Evolutionary conservation across 495 filamentous ascomycete species (phyloP), one percentile per base, ranked within the genome.

Genomic region (Xylaria intraflava): DNA sequence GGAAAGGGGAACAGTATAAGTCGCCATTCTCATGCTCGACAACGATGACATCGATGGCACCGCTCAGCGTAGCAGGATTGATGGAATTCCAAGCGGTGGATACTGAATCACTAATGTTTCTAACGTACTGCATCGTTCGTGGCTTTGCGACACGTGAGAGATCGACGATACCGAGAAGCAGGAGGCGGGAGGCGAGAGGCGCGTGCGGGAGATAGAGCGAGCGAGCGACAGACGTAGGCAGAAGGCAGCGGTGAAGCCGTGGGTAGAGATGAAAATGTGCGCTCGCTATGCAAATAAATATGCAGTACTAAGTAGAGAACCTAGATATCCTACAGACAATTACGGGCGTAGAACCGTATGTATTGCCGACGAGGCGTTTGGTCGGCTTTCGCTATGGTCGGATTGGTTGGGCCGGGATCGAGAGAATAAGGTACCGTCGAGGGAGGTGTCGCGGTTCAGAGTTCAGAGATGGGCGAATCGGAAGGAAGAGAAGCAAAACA

Each of bases 21-120:
- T 66, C 74, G 78, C 91, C 93, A 81, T 97, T 92, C 67, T 94
- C 88, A 57, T 95, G 92, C 66, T 97, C 90, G 42, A 99, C 92
- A 26, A 99, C 94, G 59, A 99, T 95, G 53, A 99, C 93, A 73
- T 99, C 93, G 71, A 99, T 96, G 58, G 93, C 93, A 57, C 93
- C 94, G 72, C 89, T 95, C 47, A 97, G 77, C 19, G 93, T 99
- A 24, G 93, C 90, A 31, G 94, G 93, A 69, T 99, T 99, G 76
- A 99, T 96, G 6, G 90, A 95, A 69, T 97, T 97, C 93, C 93
- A 99, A 65, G 93, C 93, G 74, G 94, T 95, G 33, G 90, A 95
- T 60, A 97, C 90, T 31, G 93, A 94, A 63, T 92, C 90, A 68
- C 89, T 90, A 61, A 96, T 83, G 71, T 89, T 95, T 48, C 93